phyloP scores from a whole-genome alignment of 2,329 filamentous ascomycete genomes.

The Bipolaris sorokiniana region DNA sequence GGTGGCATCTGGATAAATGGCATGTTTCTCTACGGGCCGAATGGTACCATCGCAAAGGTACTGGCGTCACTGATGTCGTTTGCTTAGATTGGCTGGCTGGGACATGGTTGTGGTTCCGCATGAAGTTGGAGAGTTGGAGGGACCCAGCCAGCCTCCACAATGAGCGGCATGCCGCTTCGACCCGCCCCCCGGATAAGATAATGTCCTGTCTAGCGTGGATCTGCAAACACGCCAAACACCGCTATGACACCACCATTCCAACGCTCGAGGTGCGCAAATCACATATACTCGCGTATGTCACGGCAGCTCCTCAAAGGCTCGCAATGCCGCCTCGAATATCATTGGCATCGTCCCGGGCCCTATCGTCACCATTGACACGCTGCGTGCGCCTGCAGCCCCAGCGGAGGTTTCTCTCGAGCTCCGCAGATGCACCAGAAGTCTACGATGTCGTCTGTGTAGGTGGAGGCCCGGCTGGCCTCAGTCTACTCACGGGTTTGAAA shows the following conservation, averaged over 20 bases:
- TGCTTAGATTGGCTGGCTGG: not conserved
- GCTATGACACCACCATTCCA: constrained; percentile 36
- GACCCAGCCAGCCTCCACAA: not conserved
- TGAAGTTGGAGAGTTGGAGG: constrained; percentile 2
- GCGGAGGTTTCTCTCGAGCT: constrained; percentile 43
- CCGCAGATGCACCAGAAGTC: constrained; percentile 65
- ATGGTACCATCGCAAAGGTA: not conserved
- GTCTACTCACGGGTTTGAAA: constrained; percentile 56
- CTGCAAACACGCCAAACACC: constrained; percentile 35
- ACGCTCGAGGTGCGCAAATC: constrained; percentile 15
- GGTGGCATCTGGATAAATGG: not conserved
- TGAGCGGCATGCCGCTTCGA: constrained; percentile 3
- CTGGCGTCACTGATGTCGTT: not conserved
- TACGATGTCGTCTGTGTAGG: constrained; percentile 94
- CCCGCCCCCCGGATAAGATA: constrained; percentile 6
- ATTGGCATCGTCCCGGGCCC: constrained; percentile 24
- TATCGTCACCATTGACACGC: constrained; percentile 20
- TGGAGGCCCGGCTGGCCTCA: constrained; percentile 87
- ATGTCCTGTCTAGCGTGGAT: constrained; percentile 3
- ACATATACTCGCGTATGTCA: constrained; percentile 27
- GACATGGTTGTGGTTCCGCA: constrained; percentile 6
- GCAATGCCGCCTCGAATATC: constrained; percentile 44
- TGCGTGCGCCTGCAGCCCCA: constrained; percentile 24
- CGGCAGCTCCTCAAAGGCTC: constrained; percentile 21
- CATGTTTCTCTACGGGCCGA: not conserved